Evolutionary conservation across 2,329 filamentous ascomycete species (phyloP).

Genomic region (Diaporthe velutina): DNA sequence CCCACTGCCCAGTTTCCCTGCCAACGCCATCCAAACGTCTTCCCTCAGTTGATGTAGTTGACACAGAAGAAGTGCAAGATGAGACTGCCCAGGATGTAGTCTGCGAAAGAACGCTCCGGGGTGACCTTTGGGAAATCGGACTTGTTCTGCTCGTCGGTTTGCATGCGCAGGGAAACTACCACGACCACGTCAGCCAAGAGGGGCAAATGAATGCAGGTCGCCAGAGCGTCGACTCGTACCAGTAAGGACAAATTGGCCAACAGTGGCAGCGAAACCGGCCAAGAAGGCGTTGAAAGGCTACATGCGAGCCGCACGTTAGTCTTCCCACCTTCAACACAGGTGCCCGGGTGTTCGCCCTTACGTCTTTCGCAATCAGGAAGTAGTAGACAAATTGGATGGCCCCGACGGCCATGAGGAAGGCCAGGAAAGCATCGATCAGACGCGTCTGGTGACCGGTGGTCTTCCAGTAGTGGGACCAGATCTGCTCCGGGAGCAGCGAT

Average conservation of each 20-base stretch:
- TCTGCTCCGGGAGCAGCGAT: conserved; percentile 49
- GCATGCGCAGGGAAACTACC: conserved; percentile 83
- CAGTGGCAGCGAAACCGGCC: conserved; percentile 91
- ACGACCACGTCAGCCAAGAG: conserved; percentile 6
- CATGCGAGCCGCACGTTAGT: conserved; percentile 42
- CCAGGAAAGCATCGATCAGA: conserved; percentile 92
- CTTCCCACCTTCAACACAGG: conserved; percentile 3
- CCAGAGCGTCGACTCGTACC: conserved; percentile 63
- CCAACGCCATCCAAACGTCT: conserved; percentile 11
- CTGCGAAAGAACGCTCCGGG: conserved; percentile 93
- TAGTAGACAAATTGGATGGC: conserved; percentile 96
- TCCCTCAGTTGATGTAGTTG: conserved; percentile 95
- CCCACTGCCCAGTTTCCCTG: conserved; percentile 37
- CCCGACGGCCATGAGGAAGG: conserved; percentile 86
- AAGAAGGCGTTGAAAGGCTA: conserved; percentile 99
- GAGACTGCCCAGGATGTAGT: conserved; percentile 94
- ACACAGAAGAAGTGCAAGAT: conserved; percentile 99
- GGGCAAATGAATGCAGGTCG: neutral
- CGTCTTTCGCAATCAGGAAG: conserved; percentile 91
- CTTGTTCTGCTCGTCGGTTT: conserved; percentile 88
- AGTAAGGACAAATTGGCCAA: conserved; percentile 97
- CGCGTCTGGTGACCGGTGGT: conserved; percentile 91
- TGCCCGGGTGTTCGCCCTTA: conserved; percentile 63
- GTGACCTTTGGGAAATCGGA: conserved; percentile 81
- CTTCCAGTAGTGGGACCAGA: conserved; percentile 80